Conservation (phyloP, 2,329 filamentous ascomycete species). For the Stagonosporopsis tanaceti region DNA sequence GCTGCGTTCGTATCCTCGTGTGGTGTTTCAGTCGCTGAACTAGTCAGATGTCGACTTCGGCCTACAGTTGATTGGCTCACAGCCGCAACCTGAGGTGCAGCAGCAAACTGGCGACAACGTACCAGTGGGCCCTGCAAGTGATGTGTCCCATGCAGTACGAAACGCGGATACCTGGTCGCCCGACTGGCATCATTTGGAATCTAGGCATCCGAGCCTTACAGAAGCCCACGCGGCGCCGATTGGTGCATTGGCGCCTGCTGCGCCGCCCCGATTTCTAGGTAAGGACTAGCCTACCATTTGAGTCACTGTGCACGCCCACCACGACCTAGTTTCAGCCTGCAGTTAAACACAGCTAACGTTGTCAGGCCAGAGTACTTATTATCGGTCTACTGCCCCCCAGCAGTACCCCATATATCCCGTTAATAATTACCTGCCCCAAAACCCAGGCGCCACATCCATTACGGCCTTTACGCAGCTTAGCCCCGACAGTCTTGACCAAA, state of each 20-base stretch:
- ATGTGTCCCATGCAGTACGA: conserved; percentile 42
- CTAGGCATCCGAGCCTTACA: conserved; percentile 32
- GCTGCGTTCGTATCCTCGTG: conserved; percentile 19
- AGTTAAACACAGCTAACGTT: conserved; percentile 25
- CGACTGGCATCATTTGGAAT: conserved; percentile 33
- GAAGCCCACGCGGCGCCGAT: conserved; percentile 22
- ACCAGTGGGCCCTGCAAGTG: conserved; percentile 26
- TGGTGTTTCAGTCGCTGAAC: conserved; percentile 40
- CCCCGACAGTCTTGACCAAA: conserved; percentile 29
- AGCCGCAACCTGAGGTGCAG: conserved; percentile 38
- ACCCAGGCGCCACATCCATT: conserved; percentile 40
- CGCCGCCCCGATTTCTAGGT: conserved; percentile 32
- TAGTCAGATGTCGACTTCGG: conserved; percentile 45
- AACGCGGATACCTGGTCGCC: conserved; percentile 40
- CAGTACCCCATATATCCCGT: conserved; percentile 31
- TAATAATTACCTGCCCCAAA: conserved; percentile 39
- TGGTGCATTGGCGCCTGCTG: conserved; percentile 16
- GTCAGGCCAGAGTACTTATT: conserved; percentile 44
- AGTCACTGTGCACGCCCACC: conserved; percentile 33
- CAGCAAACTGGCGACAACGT: conserved; percentile 30
- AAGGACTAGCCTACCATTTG: conserved; percentile 30
- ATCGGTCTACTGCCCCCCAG: conserved; percentile 34
- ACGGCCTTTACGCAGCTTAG: conserved; percentile 43
- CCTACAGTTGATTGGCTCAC: conserved; percentile 37
- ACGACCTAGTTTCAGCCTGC: conserved; percentile 39